These are phyloP conservation scores for Helotiales sp. DNA, from an alignment of 2,329 filamentous ascomycete genomes.

Conservation along the genomic window DNA sequence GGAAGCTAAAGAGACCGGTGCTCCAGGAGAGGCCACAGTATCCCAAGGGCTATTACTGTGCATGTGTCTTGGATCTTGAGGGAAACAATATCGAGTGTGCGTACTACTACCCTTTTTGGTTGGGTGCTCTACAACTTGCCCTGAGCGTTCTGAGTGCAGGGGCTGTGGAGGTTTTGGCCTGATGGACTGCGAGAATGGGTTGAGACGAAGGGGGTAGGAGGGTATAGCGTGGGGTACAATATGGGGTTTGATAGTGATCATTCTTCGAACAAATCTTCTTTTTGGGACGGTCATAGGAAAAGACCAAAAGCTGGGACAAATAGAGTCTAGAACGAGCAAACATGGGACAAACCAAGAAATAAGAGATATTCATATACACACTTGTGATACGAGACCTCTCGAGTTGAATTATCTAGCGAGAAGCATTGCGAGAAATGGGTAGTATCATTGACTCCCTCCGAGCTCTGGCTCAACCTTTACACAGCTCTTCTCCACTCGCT, in stretches of 20 bases:
- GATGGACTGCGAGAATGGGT: not conserved
- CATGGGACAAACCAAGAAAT: not conserved
- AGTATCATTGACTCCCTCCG: slow-evolving; percentile 23
- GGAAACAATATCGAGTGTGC: slow-evolving; percentile 31
- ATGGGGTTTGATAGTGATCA: too few relatives aligned
- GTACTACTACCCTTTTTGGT: slow-evolving; percentile 30
- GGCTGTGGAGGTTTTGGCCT: slow-evolving; percentile 17
- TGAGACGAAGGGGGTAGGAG: not conserved
- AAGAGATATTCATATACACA: too few relatives aligned
- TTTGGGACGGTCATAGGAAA: too few relatives aligned
- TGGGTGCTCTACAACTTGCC: slow-evolving; percentile 23
- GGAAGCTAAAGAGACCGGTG: slow-evolving; percentile 24
- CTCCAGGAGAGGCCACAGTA: slow-evolving; percentile 25
- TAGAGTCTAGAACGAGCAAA: not conserved
- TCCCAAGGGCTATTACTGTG: slow-evolving; percentile 24
- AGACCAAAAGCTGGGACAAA: too few relatives aligned
- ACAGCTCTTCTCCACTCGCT: not conserved
- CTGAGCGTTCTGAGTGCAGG: slow-evolving; percentile 16
- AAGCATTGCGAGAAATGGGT: slow-evolving; percentile 10
- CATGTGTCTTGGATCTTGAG: slow-evolving; percentile 26
- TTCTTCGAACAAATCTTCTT: too few relatives aligned
- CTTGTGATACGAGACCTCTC: too few relatives aligned
- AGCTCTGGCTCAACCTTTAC: not conserved
- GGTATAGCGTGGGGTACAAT: too few relatives aligned
- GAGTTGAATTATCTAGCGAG: too few relatives aligned